phyloP scores from a whole-genome alignment of 345 rosid species.

The Garcia nutans region DNA sequence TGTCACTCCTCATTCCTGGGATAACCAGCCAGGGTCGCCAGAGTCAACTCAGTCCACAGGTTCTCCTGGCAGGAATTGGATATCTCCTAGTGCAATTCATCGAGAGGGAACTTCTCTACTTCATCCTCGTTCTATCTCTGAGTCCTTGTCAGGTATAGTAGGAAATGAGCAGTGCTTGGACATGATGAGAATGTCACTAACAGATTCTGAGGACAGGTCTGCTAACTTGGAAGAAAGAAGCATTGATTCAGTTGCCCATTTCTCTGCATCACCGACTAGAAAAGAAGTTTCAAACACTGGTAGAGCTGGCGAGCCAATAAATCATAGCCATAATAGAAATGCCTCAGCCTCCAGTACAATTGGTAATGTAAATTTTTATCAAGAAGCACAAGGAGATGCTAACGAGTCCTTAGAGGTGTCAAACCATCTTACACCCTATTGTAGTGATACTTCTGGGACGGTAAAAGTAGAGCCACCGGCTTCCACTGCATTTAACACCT shows the following conservation, averaged over 20 bases:
- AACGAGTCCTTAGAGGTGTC: slow-evolving; percentile 60
- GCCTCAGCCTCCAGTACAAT: slow-evolving; percentile 54
- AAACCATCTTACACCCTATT: slow-evolving; percentile 53
- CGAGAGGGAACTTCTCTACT: slow-evolving; percentile 53
- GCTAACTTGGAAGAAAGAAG: slow-evolving; percentile 44
- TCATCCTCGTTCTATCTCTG: slow-evolving; percentile 62
- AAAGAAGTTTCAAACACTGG: slow-evolving; percentile 44
- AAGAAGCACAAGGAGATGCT: slow-evolving; percentile 45
- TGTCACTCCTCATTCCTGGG: slow-evolving; percentile 33
- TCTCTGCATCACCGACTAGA: slow-evolving; percentile 50
- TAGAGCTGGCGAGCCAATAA: slow-evolving; percentile 37
- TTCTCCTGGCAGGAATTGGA: slow-evolving; percentile 42
- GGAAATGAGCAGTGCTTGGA: slow-evolving; percentile 55
- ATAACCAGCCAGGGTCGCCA: slow-evolving; percentile 42
- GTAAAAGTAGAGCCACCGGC: slow-evolving; percentile 51
- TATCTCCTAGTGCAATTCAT: slow-evolving; percentile 40
- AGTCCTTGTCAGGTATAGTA: slow-evolving; percentile 44
- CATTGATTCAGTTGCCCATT: slow-evolving; percentile 44
- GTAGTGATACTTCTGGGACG: slow-evolving; percentile 82
- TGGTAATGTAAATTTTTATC: slow-evolving; percentile 51
- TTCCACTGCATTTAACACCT: slow-evolving; percentile 36
- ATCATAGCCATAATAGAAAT: slow-evolving; percentile 55
- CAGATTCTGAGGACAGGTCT: slow-evolving; percentile 52
- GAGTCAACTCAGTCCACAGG: slow-evolving; percentile 48
- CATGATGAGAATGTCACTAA: slow-evolving; percentile 45